These are phyloP conservation scores for Inga leiocalycina DNA, from an alignment of 306 rosid genomes.

Conservation along the genomic window DNA sequence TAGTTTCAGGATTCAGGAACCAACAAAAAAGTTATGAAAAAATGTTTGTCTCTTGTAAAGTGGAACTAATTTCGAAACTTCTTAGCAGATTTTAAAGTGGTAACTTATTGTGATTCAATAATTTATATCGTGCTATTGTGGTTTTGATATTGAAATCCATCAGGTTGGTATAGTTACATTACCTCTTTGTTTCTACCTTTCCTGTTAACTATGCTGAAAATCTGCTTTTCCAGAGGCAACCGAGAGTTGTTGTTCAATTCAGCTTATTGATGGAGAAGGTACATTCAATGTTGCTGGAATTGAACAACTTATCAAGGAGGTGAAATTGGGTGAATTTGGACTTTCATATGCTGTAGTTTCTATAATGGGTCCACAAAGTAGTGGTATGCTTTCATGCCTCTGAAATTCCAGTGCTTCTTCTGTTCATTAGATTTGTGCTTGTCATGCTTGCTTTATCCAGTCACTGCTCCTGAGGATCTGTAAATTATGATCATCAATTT, in stretches of 20 bases:
- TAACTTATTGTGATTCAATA: neutral
- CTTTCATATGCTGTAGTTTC: slow-evolving; percentile 91
- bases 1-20: slow-evolving; percentile 16
- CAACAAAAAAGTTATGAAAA: neutral
- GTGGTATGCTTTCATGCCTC: slow-evolving; percentile 60
- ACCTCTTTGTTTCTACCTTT: slow-evolving; percentile 4
- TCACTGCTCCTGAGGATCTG: slow-evolving; percentile 22
- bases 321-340: slow-evolving; percentile 75
- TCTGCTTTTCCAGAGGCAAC: slow-evolving; percentile 44
- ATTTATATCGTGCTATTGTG: neutral
- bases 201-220: slow-evolving; percentile 15
- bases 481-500: slow-evolving; percentile 3
- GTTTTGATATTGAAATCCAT: neutral
- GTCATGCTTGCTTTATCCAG: neutral
- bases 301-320: slow-evolving; percentile 68
- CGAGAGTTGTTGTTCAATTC: slow-evolving; percentile 64
- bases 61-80: neutral
- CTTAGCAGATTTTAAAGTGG: neutral
- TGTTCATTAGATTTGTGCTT: neutral
- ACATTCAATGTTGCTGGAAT: slow-evolving; percentile 65
- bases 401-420: slow-evolving; percentile 13
- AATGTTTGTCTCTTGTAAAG: slow-evolving; percentile 1
- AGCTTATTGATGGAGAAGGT: slow-evolving; percentile 94
- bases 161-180: neutral
- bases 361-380: slow-evolving; percentile 96